phyloP scores from a whole-genome alignment of 805 yeast species.

The Starmerella floris region DNA sequence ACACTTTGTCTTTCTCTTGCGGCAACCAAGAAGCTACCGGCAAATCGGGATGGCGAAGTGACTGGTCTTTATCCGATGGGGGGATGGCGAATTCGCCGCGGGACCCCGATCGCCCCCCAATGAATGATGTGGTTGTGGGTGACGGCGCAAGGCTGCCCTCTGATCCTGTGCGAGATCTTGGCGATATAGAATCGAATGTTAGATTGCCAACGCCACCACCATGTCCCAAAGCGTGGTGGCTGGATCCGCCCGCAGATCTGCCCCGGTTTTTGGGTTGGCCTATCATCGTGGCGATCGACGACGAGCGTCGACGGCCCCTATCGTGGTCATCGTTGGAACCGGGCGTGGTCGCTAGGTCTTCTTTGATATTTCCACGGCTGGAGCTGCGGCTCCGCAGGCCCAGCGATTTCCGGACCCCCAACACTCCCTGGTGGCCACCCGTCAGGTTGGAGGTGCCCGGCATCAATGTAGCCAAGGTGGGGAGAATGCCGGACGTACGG shows the following conservation, averaged over 20 bases:
- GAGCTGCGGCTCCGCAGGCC: constrained; percentile 2
- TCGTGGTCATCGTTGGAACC: background rate
- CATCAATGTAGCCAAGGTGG: background rate
- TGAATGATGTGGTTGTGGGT: background rate
- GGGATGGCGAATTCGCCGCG: background rate
- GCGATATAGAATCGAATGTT: background rate
- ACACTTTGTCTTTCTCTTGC: constrained; percentile 3
- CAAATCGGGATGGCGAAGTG: constrained; percentile 15
- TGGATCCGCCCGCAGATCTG: background rate
- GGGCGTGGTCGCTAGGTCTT: background rate
- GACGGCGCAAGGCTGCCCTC: background rate
- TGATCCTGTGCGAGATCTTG: background rate
- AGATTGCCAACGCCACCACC: too few species aligned
- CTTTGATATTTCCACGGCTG: background rate
- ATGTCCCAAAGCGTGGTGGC: background rate
- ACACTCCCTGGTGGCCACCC: background rate
- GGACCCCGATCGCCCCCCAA: background rate
- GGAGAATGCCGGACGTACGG: background rate
- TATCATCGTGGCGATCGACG: background rate
- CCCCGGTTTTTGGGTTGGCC: background rate
- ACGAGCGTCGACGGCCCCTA: constrained; percentile 3
- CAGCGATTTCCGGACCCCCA: background rate
- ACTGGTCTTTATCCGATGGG: background rate
- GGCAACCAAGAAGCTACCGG: constrained; percentile 4
- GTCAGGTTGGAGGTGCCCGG: background rate